A percentile compares a stretch with the other conserved stretches of the same genome.
These are phyloP conservation scores for Gremmenia infestans DNA, from an alignment of 2,329 filamentous ascomycete species.

Conservation along the genomic window DNA sequence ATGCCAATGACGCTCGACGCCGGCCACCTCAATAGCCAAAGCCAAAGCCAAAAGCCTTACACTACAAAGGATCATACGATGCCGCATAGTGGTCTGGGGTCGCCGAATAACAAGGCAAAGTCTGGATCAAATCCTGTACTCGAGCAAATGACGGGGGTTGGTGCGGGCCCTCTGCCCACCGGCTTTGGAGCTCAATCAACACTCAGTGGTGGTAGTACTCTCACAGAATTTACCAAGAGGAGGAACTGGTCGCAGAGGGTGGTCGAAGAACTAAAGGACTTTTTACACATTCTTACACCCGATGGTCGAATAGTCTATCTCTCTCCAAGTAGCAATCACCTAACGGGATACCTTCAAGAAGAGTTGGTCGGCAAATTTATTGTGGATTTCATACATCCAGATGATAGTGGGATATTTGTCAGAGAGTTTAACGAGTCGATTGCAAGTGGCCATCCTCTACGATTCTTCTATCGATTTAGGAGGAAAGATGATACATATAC, in stretches of 20 bases:
- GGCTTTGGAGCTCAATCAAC: conserved; percentile 27
- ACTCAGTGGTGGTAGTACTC: conserved; percentile 41
- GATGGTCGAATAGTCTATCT: conserved; percentile 80
- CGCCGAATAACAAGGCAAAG: conserved; percentile 11
- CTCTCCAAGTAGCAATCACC: conserved; percentile 68
- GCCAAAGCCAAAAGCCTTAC: conserved; percentile 25
- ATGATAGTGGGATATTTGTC: conserved; percentile 78
- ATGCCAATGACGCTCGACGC: conserved; percentile 42
- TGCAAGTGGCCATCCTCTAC: conserved; percentile 70
- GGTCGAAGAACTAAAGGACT: conserved; percentile 83
- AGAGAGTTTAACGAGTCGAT: conserved; percentile 88
- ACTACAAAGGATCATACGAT: conserved; percentile 21
- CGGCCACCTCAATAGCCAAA: conserved; percentile 23
- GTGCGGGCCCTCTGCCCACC: conserved; percentile 30
- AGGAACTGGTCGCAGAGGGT: conserved; percentile 83
- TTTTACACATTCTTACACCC: conserved; percentile 80
- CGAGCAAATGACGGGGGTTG: conserved; percentile 23
- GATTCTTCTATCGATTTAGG: conserved; percentile 80
- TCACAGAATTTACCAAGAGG: conserved; percentile 62
- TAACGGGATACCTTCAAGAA: conserved; percentile 70
- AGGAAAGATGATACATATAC: conserved; percentile 68
- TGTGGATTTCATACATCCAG: conserved; percentile 76
- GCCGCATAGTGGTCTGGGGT: conserved; percentile 14
- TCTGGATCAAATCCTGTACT: conserved; percentile 12
- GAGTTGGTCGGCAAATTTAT: conserved; percentile 73